Evolutionary conservation across 176 grass and related monocot species (phyloP).

Genomic region (Oryza meridionalis): DNA sequence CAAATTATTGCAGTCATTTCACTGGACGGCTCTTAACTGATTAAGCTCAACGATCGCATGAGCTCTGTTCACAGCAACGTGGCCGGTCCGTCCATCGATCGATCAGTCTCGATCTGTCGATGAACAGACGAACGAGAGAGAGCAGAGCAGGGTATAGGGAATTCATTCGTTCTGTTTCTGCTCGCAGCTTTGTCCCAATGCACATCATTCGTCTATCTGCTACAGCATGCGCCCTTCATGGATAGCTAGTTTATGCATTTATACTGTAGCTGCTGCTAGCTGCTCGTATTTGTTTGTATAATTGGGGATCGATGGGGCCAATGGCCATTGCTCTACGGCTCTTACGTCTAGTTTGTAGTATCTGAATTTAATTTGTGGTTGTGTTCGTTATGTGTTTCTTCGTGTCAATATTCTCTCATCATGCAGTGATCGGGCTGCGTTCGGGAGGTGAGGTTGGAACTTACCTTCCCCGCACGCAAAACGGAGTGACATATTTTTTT

Average conservation of each 20-base stretch:
- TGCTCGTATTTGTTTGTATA: background rate
- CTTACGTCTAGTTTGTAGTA: background rate
- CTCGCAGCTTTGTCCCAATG: background rate
- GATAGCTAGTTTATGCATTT: background rate
- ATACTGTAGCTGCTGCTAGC: background rate
- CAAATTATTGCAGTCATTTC: background rate
- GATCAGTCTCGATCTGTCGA: background rate
- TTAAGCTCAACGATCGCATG: background rate
- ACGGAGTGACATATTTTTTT: too few relatives aligned
- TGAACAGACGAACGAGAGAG: background rate
- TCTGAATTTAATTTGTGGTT: background rate
- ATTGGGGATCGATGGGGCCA: background rate
- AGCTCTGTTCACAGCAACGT: constrained; percentile 1
- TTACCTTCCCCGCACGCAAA: too few relatives aligned
- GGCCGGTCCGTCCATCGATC: background rate
- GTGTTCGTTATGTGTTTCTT: background rate
- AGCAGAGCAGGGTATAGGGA: background rate
- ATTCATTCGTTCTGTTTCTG: background rate
- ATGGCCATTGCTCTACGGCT: background rate
- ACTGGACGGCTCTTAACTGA: background rate
- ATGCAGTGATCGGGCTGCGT: background rate
- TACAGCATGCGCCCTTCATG: background rate
- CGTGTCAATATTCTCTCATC: background rate
- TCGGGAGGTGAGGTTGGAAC: too few relatives aligned
- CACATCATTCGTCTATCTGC: background rate